These are phyloP conservation scores for Aspergillus carlsbadensis DNA, from an alignment of 495 filamentous ascomycete species.

Conservation along the genomic window DNA sequence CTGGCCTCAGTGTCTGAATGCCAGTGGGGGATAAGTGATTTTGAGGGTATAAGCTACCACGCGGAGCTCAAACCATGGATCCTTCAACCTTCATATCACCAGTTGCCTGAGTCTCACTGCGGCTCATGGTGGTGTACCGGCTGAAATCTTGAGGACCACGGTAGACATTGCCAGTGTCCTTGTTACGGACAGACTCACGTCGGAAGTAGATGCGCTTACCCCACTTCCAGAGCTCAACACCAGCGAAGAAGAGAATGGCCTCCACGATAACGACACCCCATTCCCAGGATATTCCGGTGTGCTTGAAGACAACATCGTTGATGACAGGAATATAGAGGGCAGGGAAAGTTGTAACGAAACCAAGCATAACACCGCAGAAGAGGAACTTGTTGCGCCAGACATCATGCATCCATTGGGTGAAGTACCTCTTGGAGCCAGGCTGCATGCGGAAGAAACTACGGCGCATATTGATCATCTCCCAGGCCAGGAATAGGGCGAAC, in stretches of 20 bases:
- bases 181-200: slow-evolving; percentile 22
- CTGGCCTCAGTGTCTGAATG: background rate
- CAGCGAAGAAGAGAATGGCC: slow-evolving; percentile 59
- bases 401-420: slow-evolving; percentile 58
- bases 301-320: slow-evolving; percentile 68
- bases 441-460: slow-evolving; percentile 69
- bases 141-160: slow-evolving; percentile 31
- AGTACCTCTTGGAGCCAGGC: slow-evolving; percentile 49
- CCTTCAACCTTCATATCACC: slow-evolving; percentile 32
- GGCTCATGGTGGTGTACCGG: slow-evolving; percentile 40
- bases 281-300: slow-evolving; percentile 70
- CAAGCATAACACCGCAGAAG: slow-evolving; percentile 66
- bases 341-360: slow-evolving; percentile 70
- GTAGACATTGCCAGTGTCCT: slow-evolving; percentile 12
- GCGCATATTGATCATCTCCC: slow-evolving; percentile 70
- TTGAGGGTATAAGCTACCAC: background rate
- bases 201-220: slow-evolving; percentile 57
- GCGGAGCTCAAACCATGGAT: slow-evolving; percentile 30
- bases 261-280: slow-evolving; percentile 64
- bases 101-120: slow-evolving; percentile 35
- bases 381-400: slow-evolving; percentile 73
- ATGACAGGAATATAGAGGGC: slow-evolving; percentile 71
- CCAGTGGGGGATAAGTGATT: background rate
- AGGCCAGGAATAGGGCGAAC: slow-evolving; percentile 72
- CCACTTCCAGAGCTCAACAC: slow-evolving; percentile 68